phyloP scores from a whole-genome alignment of 2,329 filamentous ascomycete species.

The Penicillium sclerotigenum region DNA sequence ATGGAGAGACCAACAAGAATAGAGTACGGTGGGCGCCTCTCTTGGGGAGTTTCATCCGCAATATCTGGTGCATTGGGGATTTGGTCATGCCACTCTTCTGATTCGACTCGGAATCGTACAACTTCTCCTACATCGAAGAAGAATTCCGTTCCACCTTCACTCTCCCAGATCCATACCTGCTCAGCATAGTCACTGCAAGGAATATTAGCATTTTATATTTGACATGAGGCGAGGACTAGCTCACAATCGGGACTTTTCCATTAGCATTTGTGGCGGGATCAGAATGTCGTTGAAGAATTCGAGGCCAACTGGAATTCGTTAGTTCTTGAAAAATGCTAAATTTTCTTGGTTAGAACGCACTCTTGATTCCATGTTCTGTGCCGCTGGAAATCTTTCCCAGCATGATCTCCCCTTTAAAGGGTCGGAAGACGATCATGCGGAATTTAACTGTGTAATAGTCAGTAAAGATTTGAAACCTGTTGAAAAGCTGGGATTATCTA shows the following conservation, averaged over 20 bases:
- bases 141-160: constrained; percentile 66
- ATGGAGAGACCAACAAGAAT: constrained; percentile 37
- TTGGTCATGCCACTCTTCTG: constrained; percentile 89
- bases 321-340: neutral
- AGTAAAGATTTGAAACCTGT: neutral
- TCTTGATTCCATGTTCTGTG: constrained; percentile 67
- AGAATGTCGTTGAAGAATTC: constrained; percentile 95
- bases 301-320: constrained; percentile 60
- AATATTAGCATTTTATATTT: constrained; percentile 19
- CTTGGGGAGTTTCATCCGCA: constrained; percentile 55
- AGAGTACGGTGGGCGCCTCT: constrained; percentile 57
- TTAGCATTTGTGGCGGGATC: constrained; percentile 69
- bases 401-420: constrained; percentile 92
- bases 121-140: constrained; percentile 89
- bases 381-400: constrained; percentile 77
- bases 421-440: constrained; percentile 86
- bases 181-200: constrained; percentile 65
- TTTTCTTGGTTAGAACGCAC: constrained; percentile 44
- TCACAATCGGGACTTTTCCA: constrained; percentile 73
- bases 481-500: constrained; percentile 36
- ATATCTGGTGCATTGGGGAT: constrained; percentile 67
- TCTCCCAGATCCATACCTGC: constrained; percentile 79
- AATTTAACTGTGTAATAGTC: constrained; percentile 68
- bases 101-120: constrained; percentile 79
- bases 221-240: constrained; percentile 29